Percentiles rank a stretch among this genome's conserved stretches.
These are phyloP conservation scores for Verticillium dahliae DNA, from an alignment of 2,329 filamentous ascomycete species.

Conservation along the genomic window DNA sequence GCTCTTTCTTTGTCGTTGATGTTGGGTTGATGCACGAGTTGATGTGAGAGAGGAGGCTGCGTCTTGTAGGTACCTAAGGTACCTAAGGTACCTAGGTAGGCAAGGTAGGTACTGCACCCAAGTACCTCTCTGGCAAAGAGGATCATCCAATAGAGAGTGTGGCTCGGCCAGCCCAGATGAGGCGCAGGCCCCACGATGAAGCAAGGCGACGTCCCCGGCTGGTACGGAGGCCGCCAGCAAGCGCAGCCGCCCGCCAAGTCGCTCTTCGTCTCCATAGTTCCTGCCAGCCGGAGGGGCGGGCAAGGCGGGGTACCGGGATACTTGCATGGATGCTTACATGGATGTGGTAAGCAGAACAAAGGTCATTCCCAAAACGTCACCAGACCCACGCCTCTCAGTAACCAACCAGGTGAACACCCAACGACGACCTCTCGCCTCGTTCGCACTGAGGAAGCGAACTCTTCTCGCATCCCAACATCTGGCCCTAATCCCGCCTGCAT, in stretches of 20 bases:
- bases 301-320: too few species aligned
- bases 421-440: not conserved
- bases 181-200: not conserved
- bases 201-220: too few species aligned
- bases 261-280: not conserved
- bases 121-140: not conserved
- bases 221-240: not conserved
- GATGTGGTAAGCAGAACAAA: not conserved
- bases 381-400: not conserved
- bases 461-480: not conserved
- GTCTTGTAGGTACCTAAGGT: not conserved
- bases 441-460: not conserved
- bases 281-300: too few species aligned
- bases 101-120: too few species aligned
- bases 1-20: not conserved
- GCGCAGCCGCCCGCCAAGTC: not conserved
- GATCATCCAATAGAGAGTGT: not conserved
- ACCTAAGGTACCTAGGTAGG: not conserved
- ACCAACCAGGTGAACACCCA: not conserved
- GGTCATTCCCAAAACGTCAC: slow-evolving; percentile 1
- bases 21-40: not conserved
- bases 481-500: not conserved
- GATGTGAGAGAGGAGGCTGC: not conserved
- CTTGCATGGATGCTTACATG: too few species aligned
- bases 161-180: not conserved